Conservation (phyloP, 495 filamentous ascomycete genomes). For the Oidiodendron maius region DNA sequence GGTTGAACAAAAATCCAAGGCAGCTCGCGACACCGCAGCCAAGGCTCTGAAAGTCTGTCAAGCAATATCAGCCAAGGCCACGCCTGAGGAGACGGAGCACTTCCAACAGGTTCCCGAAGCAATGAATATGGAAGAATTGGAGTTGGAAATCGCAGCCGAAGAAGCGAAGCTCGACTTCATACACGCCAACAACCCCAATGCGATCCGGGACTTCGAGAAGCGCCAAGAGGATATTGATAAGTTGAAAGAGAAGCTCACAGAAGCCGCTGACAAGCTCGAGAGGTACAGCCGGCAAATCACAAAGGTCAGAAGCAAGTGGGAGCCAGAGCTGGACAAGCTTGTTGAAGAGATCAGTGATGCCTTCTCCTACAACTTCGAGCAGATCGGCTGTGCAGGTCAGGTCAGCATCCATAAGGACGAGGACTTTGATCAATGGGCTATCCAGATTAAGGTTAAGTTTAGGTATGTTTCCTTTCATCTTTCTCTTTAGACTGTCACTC, state of each 20-base stretch:
- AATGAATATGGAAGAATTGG: constrained; percentile 56
- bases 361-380: constrained; percentile 83
- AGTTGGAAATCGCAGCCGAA: constrained; percentile 69
- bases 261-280: constrained; percentile 44
- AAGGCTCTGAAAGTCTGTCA: constrained; percentile 29
- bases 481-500: not conserved
- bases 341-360: constrained; percentile 79
- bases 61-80: constrained; percentile 21
- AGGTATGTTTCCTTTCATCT: constrained; percentile 44
- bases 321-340: constrained; percentile 75
- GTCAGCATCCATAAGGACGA: constrained; percentile 76
- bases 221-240: constrained; percentile 49
- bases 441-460: constrained; percentile 93
- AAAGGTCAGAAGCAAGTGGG: constrained; percentile 60
- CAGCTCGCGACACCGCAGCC: constrained; percentile 25
- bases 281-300: constrained; percentile 45
- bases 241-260: constrained; percentile 32
- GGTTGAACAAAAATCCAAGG: constrained; percentile 23
- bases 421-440: constrained; percentile 89
- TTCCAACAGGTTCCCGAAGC: constrained; percentile 22
- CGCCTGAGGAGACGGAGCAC: not conserved
- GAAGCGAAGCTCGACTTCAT: constrained; percentile 70
- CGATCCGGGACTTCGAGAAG: constrained; percentile 74
- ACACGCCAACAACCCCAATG: constrained; percentile 68
- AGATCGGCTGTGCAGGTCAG: constrained; percentile 94